Percentiles rank a stretch among this genome's conserved stretches.
Conservation (phyloP, 2,329 filamentous ascomycete species). For the Paramyrothecium roridum region DNA sequence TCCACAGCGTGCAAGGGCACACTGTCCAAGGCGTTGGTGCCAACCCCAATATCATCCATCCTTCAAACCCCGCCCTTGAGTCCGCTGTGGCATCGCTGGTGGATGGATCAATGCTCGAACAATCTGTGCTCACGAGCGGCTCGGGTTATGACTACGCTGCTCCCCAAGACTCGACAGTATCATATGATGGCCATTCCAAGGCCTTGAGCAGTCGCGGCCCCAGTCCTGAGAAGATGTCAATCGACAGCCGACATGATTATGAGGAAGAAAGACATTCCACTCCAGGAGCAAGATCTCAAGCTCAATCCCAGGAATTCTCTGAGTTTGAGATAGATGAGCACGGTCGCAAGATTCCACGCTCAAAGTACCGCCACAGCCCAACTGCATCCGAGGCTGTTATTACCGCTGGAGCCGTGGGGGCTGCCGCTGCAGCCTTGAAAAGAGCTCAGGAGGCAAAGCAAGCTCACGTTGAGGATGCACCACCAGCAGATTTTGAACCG, state of each 20-base stretch:
- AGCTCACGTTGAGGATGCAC: slow-evolving; percentile 25
- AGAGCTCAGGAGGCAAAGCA: slow-evolving; percentile 43
- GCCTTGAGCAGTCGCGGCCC: slow-evolving; percentile 27
- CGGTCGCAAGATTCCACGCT: slow-evolving; percentile 49
- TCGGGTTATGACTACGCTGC: slow-evolving; percentile 48
- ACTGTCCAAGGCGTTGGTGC: slow-evolving; percentile 68
- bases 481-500: slow-evolving; percentile 34
- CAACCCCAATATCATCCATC: slow-evolving; percentile 75
- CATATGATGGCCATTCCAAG: slow-evolving; percentile 26
- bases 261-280: slow-evolving; percentile 37
- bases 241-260: slow-evolving; percentile 33
- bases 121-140: slow-evolving; percentile 65
- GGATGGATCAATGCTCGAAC: slow-evolving; percentile 67
- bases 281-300: slow-evolving; percentile 32
- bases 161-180: slow-evolving; percentile 33
- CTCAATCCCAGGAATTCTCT: slow-evolving; percentile 43
- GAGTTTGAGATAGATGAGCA: slow-evolving; percentile 59
- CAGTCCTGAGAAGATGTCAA: slow-evolving; percentile 40
- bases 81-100: slow-evolving; percentile 86
- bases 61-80: slow-evolving; percentile 66
- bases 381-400: slow-evolving; percentile 57
- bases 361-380: slow-evolving; percentile 45
- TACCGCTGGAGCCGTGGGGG: slow-evolving; percentile 52
- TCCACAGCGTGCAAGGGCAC: slow-evolving; percentile 62
- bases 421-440: slow-evolving; percentile 49